phyloP scores from a whole-genome alignment of 2,329 filamentous ascomycete species.

The Claviceps africana region DNA sequence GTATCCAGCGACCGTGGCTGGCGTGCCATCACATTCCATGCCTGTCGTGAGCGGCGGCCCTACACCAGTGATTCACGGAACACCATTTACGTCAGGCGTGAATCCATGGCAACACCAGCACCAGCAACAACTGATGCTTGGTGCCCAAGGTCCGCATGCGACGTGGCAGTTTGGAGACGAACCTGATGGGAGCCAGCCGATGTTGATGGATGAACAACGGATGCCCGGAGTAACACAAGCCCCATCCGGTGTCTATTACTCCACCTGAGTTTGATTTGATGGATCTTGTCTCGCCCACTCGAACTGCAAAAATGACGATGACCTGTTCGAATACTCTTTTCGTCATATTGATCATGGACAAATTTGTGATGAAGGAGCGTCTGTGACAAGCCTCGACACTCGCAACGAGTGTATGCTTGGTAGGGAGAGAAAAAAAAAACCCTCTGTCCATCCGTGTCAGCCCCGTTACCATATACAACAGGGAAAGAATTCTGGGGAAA shows the following conservation, averaged over 20 bases:
- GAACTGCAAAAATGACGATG: background rate
- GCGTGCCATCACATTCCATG: constrained; percentile 21
- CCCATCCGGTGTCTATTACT: constrained; percentile 10
- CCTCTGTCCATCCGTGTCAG: background rate
- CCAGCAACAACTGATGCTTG: constrained; percentile 25
- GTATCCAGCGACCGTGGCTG: constrained; percentile 22
- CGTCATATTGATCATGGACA: background rate
- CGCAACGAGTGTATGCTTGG: background rate
- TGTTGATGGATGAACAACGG: constrained; percentile 9
- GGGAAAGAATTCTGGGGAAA: background rate
- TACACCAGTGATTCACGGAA: constrained; percentile 22
- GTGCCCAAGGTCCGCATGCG: constrained; percentile 7
- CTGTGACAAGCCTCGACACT: background rate
- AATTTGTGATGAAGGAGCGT: background rate
- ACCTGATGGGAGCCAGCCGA: constrained; percentile 2
- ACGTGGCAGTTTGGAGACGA: constrained; percentile 24
- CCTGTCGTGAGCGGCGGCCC: constrained; percentile 15
- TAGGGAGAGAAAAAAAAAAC: too few species aligned
- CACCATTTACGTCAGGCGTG: constrained; percentile 19
- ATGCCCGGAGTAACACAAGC: constrained; percentile 6
- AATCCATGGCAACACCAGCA: constrained; percentile 28
- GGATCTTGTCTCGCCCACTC: background rate
- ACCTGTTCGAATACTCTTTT: background rate
- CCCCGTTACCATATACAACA: background rate
- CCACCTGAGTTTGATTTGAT: constrained; percentile 8